Evolutionary conservation across 2,329 filamentous ascomycete genomes (phyloP), one percentile per base, ranked within the genome.

Genomic region (Biscogniauxia mediterranea): DNA sequence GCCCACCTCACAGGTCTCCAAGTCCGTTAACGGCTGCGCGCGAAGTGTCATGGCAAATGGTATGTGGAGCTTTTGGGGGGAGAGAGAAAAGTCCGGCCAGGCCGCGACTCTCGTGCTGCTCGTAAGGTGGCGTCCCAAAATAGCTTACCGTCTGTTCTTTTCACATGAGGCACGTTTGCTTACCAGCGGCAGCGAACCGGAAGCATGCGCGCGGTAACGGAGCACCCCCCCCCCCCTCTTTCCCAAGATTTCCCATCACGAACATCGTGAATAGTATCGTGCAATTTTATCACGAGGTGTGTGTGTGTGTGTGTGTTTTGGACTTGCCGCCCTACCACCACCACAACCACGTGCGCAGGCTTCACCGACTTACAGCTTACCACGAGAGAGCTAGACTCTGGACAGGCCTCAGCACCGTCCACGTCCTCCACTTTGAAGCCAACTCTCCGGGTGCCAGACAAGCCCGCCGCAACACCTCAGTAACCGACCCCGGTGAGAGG

Each of bases 21-120:
- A 57, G 61, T 67, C 65, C 65, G 65, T 67, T 67, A 67, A 67
- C 65, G 65, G 65, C 65, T 67, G 38, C 38, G 65, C 63, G 65
- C 54, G 63, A 57, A 56, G 56, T 64, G 65, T 64, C 63, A 67
- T 62, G 60, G 61, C 15, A 65, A 64, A 65, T 65, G 62, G 59
- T 61, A 61, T 62, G 65, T 67, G 63, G 63, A 67, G 65, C 61
- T 62, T 62, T 62, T 56, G 61, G 63, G 59, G 23, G 57, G 54
- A 54, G 56, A 54, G 57, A 11, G 11, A 26, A 62, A 51, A 46
- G 38, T 2, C 38, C 38, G 59, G 63, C 62, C 65, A 65, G 61
- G 65, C 63, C 65, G 54, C 54, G 55, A 19, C 53, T 57, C 61
- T 63, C 61, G 59, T 61, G 59, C 52, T 54, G 63, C 58, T 60